Evolutionary conservation across 768 basidiomycete genomes (phyloP).

Genomic region (Rhizopogon sp.): DNA sequence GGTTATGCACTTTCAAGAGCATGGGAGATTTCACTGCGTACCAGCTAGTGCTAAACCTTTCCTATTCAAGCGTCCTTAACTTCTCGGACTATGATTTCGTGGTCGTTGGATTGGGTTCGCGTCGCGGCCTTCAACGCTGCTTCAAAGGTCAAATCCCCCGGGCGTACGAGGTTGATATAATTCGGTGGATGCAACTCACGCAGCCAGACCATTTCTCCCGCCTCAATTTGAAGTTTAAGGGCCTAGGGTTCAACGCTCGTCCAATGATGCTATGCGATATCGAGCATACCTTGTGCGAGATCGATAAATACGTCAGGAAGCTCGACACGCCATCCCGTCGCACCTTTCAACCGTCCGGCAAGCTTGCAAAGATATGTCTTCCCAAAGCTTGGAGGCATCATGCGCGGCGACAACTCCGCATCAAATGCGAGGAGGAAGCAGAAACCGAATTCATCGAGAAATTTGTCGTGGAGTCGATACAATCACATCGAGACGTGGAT

Average conservation of each 20-base stretch:
- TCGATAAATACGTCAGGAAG: conserved; percentile 68
- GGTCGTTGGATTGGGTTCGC: conserved; percentile 61
- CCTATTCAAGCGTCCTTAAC: conserved; percentile 52
- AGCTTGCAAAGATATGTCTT: conserved; percentile 25
- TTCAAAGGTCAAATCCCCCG: conserved; percentile 43
- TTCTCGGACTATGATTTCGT: conserved; percentile 70
- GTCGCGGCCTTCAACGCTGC: conserved; percentile 62
- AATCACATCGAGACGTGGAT: conserved; percentile 29
- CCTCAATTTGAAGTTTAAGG: conserved; percentile 47
- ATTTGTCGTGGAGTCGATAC: conserved; percentile 35
- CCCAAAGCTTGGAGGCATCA: conserved; percentile 55
- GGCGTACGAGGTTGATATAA: conserved; percentile 50
- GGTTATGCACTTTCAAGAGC: conserved; percentile 53
- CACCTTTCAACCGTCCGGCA: conserved; percentile 28
- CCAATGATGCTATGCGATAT: conserved; percentile 66
- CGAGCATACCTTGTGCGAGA: conserved; percentile 76
- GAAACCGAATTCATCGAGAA: conserved; percentile 33
- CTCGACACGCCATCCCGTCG: conserved; percentile 34
- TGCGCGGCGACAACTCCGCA: conserved; percentile 35
- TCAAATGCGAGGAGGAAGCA: conserved; percentile 33
- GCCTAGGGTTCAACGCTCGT: conserved; percentile 42
- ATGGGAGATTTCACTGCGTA: conserved; percentile 74
- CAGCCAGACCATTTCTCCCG: conserved; percentile 60
- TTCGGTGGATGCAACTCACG: conserved; percentile 57
- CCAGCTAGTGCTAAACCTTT: conserved; percentile 59